Percentiles rank a stretch among this genome's conserved stretches.
phyloP scores from a whole-genome alignment of 768 basidiomycete species.

The Termitomyces sp. region DNA sequence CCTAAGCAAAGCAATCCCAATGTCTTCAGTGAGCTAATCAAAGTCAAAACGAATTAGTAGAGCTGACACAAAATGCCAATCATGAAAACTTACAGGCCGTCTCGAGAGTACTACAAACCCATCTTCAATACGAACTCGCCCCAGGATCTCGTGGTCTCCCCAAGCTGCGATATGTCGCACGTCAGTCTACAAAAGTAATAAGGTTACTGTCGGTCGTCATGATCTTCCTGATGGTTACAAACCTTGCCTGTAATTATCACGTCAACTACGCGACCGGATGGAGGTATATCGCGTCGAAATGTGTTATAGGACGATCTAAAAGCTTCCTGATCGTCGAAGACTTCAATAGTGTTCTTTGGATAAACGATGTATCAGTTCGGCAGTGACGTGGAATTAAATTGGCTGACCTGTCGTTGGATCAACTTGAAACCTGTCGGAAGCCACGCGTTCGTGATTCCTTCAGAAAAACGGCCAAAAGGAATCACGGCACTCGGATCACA shows the following conservation, averaged over 20 bases:
- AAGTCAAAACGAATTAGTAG: not conserved
- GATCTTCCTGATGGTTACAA: slow-evolving; percentile 11
- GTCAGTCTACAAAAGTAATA: slow-evolving; percentile 33
- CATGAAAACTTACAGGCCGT: slow-evolving; percentile 36
- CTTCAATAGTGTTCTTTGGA: slow-evolving; percentile 43
- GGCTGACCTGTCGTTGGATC: slow-evolving; percentile 29
- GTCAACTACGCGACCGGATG: slow-evolving; percentile 27
- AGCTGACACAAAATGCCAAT: not conserved
- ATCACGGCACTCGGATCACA: slow-evolving; percentile 26
- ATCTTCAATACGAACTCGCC: slow-evolving; percentile 53
- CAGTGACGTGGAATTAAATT: slow-evolving; percentile 27
- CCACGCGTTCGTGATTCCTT: slow-evolving; percentile 39
- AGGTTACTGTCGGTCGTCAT: not conserved
- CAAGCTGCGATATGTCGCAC: slow-evolving; percentile 42
- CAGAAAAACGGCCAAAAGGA: slow-evolving; percentile 25
- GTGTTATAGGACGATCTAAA: slow-evolving; percentile 36
- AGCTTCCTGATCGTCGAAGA: slow-evolving; percentile 27
- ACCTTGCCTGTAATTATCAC: slow-evolving; percentile 51
- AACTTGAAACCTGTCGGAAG: slow-evolving; percentile 33
- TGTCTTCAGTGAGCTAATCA: slow-evolving; percentile 17
- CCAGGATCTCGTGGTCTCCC: slow-evolving; percentile 50
- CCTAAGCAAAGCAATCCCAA: slow-evolving; percentile 35
- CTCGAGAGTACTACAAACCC: slow-evolving; percentile 51
- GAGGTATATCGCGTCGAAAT: slow-evolving; percentile 14
- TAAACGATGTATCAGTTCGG: slow-evolving; percentile 39